A percentile compares a stretch with the other conserved stretches of the same genome.
Evolutionary conservation across 495 filamentous ascomycete species (phyloP).

Genomic region (Neurospora sp.): DNA sequence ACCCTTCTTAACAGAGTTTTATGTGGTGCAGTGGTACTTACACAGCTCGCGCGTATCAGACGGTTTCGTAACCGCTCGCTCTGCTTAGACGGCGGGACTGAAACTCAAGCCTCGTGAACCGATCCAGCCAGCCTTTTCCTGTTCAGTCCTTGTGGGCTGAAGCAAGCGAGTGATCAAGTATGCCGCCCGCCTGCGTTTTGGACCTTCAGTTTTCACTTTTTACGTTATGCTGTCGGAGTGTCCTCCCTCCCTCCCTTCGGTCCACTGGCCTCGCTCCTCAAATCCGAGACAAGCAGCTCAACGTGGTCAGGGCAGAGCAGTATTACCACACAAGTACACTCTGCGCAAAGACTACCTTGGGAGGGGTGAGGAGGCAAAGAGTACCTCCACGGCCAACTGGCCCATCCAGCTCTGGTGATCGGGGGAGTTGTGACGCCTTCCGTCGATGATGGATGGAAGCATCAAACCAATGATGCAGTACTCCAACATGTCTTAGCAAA

Average conservation of each 20-base stretch:
- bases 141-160: background rate
- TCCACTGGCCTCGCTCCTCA: background rate
- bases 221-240: background rate
- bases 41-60: background rate
- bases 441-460: background rate
- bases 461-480: background rate
- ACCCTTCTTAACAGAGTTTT: background rate
- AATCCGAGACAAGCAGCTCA: background rate
- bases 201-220: background rate
- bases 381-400: background rate
- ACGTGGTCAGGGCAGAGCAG: background rate
- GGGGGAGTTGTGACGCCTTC: background rate
- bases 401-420: background rate
- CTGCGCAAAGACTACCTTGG: background rate
- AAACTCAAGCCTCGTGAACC: background rate
- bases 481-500: background rate
- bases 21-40: background rate
- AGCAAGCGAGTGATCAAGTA: background rate
- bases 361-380: background rate
- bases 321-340: background rate
- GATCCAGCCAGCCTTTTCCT: background rate
- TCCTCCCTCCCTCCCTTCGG: background rate
- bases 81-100: too few species aligned
- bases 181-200: background rate
- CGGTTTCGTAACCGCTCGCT: background rate